phyloP scores from a whole-genome alignment of 2,329 filamentous ascomycete species.

The Xenoacremonium recifei region DNA sequence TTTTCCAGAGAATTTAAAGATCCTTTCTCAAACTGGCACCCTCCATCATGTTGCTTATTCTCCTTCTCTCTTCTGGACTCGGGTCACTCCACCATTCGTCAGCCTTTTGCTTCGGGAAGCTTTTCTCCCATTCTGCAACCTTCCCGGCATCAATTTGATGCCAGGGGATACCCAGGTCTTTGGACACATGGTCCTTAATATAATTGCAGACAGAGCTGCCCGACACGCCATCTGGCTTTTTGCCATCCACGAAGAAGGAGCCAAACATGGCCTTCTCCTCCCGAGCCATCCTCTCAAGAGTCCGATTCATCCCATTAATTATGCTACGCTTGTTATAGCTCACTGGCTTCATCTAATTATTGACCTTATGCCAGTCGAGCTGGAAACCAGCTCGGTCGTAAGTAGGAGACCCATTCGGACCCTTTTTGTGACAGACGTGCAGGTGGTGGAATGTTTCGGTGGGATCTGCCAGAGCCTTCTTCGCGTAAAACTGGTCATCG shows the following conservation, averaged over 20 bases:
- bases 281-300: background rate
- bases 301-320: constrained; percentile 8
- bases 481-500: background rate
- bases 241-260: constrained; percentile 8
- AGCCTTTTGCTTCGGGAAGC: constrained; percentile 7
- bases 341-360: constrained; percentile 13
- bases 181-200: constrained; percentile 16
- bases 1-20: too few species aligned
- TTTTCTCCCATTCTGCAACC: constrained; percentile 8
- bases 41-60: constrained; percentile 5
- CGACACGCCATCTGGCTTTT: background rate
- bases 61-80: constrained; percentile 11
- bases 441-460: constrained; percentile 7
- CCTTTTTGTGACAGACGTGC: constrained; percentile 15
- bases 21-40: constrained; percentile 9
- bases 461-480: constrained; percentile 1
- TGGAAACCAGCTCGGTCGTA: constrained; percentile 16
- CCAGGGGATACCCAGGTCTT: constrained; percentile 13
- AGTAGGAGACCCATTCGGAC: constrained; percentile 10
- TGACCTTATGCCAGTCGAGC: constrained; percentile 17
- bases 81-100: constrained; percentile 13
- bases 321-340: constrained; percentile 8
- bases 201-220: background rate
- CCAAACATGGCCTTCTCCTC: constrained; percentile 1
- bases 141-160: constrained; percentile 10